Conservation (phyloP, 2,329 filamentous ascomycete species). For the Amauroascus niger region DNA sequence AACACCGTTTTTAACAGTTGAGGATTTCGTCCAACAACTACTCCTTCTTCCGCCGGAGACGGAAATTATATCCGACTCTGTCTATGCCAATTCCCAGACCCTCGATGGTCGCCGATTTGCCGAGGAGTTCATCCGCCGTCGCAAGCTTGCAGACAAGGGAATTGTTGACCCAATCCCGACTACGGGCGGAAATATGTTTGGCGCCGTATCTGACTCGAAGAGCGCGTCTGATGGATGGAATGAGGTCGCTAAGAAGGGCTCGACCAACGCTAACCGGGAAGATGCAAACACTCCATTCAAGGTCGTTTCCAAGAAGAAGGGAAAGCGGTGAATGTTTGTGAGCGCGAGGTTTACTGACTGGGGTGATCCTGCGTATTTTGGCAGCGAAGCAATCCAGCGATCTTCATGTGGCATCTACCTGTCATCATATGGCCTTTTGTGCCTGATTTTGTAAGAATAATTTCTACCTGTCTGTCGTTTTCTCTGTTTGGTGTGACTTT, state of each 20-base stretch:
- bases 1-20: constrained; percentile 48
- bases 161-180: constrained; percentile 57
- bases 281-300: constrained; percentile 60
- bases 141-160: constrained; percentile 86
- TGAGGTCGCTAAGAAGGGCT: constrained; percentile 91
- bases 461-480: background rate
- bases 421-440: background rate
- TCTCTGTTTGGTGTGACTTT: constrained; percentile 5
- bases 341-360: background rate
- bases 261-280: constrained; percentile 41
- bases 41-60: constrained; percentile 65
- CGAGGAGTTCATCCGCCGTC: constrained; percentile 86
- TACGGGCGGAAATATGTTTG: constrained; percentile 40
- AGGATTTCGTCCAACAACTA: constrained; percentile 69
- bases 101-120: constrained; percentile 90
- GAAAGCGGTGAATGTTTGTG: constrained; percentile 50
- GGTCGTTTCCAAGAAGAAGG: constrained; percentile 92
- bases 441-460: background rate
- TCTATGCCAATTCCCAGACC: constrained; percentile 77
- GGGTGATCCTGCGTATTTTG: background rate
- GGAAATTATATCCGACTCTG: constrained; percentile 76
- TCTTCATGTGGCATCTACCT: background rate
- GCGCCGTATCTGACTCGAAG: constrained; percentile 34
- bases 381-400: constrained; percentile 1
- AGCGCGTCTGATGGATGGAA: constrained; percentile 68